These are phyloP conservation scores for Boletus eberwhitei DNA, from an alignment of 768 basidiomycete species.

Conservation along the genomic window DNA sequence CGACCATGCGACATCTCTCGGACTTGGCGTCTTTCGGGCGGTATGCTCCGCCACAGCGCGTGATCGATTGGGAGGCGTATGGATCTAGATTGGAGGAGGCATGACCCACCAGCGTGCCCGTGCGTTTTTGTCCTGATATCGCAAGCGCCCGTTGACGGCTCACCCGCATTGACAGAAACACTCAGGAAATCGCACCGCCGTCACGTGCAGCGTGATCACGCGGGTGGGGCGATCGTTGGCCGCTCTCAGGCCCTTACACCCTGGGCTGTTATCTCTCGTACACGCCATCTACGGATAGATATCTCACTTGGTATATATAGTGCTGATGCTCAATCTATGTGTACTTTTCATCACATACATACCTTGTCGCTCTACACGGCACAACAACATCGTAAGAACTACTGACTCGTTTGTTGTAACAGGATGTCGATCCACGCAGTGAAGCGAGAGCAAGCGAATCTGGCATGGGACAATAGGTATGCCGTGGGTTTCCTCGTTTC, in stretches of 20 bases:
- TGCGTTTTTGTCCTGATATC: not conserved
- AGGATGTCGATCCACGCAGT: slow-evolving; percentile 52
- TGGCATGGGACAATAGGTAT: slow-evolving; percentile 62
- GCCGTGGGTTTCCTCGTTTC: not conserved
- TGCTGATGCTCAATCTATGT: slow-evolving; percentile 10
- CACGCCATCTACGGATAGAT: not conserved
- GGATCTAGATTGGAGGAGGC: slow-evolving; percentile 3
- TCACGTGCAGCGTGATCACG: not conserved
- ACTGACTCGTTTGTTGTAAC: not conserved
- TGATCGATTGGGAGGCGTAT: slow-evolving; percentile 38
- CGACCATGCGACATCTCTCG: slow-evolving; percentile 75
- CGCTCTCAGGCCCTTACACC: not conserved
- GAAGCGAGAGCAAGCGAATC: slow-evolving; percentile 49
- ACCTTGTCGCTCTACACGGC: not conserved
- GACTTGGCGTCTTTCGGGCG: slow-evolving; percentile 42
- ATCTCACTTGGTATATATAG: slow-evolving; percentile 9
- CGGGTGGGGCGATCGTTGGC: not conserved
- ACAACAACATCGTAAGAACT: not conserved
- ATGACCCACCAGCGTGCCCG: not conserved
- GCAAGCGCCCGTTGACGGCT: too few relatives aligned
- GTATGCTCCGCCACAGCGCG: slow-evolving; percentile 9
- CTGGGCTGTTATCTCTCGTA: not conserved
- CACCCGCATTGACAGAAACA: not conserved
- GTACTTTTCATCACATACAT: not conserved
- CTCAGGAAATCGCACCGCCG: not conserved